These are phyloP conservation scores for Helenozyma rhizophorensis DNA, from an alignment of 805 yeast genomes.

Conservation along the genomic window DNA sequence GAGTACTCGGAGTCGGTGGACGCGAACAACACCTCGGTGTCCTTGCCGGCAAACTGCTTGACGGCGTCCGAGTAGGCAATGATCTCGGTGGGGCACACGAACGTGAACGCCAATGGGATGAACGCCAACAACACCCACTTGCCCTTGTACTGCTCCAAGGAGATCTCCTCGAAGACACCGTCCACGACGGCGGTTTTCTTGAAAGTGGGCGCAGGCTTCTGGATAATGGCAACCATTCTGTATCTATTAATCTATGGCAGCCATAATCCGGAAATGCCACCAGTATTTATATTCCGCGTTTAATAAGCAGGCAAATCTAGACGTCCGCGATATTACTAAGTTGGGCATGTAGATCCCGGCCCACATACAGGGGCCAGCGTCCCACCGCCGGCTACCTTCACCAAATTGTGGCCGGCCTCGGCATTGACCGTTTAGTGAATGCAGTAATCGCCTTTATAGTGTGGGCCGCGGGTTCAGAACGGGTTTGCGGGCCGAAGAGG, in stretches of 20 bases:
- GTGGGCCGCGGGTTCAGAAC: too few relatives aligned
- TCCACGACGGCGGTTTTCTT: conserved; percentile 95
- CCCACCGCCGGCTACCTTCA: too few relatives aligned
- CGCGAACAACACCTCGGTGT: conserved; percentile 87
- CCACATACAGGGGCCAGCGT: too few relatives aligned
- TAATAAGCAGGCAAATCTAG: conserved; percentile 14
- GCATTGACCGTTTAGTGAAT: too few relatives aligned
- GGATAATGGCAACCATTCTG: conserved; percentile 82
- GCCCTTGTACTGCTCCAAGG: conserved; percentile 94
- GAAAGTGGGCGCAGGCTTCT: conserved; percentile 95
- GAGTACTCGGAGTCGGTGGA: conserved; percentile 99
- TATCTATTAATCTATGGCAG: too few relatives aligned
- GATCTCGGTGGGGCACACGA: conserved; percentile 99
- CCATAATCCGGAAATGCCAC: too few relatives aligned
- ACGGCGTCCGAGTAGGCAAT: conserved; percentile 97
- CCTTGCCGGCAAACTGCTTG: conserved; percentile 81
- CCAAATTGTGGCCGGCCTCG: too few relatives aligned
- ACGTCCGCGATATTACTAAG: conserved; percentile 14
- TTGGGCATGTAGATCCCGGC: conserved; percentile 2
- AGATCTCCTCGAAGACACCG: conserved; percentile 92
- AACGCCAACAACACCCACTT: conserved; percentile 97
- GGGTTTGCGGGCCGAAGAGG: too few relatives aligned
- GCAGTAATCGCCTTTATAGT: too few relatives aligned
- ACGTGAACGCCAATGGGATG: conserved; percentile 98
- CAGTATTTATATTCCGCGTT: conserved; percentile 12